Evolutionary conservation across 176 grass and related monocot genomes (phyloP).

Genomic region (Rhynchospora pubera): DNA sequence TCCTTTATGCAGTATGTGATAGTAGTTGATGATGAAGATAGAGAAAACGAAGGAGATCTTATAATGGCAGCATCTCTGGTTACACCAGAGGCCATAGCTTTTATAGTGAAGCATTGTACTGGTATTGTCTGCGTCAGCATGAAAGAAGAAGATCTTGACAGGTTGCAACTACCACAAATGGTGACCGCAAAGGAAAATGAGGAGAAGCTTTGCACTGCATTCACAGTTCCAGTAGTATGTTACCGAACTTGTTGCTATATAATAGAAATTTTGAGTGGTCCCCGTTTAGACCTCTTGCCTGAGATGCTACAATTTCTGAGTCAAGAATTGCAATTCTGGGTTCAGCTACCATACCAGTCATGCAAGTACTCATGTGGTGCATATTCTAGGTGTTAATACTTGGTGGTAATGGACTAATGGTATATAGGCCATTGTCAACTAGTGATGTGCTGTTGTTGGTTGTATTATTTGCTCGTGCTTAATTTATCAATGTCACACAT

Average conservation of each 20-base stretch:
- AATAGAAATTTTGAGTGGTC: background rate
- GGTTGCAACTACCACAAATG: constrained; percentile 77
- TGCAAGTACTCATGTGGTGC: background rate
- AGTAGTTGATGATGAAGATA: constrained; percentile 87
- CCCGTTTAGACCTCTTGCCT: background rate
- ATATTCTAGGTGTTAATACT: background rate
- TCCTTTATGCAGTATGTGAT: constrained; percentile 68
- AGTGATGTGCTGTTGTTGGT: background rate
- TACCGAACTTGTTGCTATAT: background rate
- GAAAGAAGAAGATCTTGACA: constrained; percentile 91
- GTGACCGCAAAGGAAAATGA: constrained; percentile 89
- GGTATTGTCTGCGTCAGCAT: constrained; percentile 99
- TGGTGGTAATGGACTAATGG: background rate
- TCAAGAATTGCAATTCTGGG: background rate
- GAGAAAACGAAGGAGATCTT: constrained; percentile 98
- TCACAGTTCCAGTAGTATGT: constrained; percentile 86
- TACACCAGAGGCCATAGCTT: constrained; percentile 85
- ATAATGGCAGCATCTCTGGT: constrained; percentile 95
- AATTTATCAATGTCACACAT: background rate
- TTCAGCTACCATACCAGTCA: background rate
- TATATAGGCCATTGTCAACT: background rate
- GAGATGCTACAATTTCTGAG: background rate
- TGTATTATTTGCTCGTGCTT: background rate
- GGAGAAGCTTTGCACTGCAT: constrained; percentile 72
- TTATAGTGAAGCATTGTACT: constrained; percentile 83